Percentiles rank a stretch among this genome's conserved stretches.
These are phyloP conservation scores for Epicoccum nigrum DNA, from an alignment of 2,329 filamentous ascomycete genomes.

Conservation along the genomic window DNA sequence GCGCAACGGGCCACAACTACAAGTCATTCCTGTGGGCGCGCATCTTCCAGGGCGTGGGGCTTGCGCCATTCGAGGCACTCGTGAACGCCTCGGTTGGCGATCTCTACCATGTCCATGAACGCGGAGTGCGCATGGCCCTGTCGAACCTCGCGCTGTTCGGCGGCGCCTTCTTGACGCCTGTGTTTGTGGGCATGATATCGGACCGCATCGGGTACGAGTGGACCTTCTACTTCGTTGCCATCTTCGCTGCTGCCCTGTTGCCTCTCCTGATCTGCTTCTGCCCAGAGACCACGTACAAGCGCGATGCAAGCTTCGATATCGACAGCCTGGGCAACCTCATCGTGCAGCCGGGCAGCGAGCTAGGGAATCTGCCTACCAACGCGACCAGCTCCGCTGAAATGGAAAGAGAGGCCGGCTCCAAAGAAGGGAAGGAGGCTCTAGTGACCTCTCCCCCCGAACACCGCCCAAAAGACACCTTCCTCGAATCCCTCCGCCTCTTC, in stretches of 20 bases:
- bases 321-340: conserved; percentile 60
- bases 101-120: conserved; percentile 85
- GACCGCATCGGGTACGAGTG: conserved; percentile 78
- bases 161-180: conserved; percentile 78
- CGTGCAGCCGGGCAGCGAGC: conserved; percentile 6
- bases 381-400: background rate
- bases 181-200: conserved; percentile 89
- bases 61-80: conserved; percentile 87
- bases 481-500: conserved; percentile 70
- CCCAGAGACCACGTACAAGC: conserved; percentile 81
- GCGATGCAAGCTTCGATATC: conserved; percentile 71
- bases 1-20: conserved; percentile 71
- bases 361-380: background rate
- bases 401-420: background rate
- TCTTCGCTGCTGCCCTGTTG: conserved; percentile 75
- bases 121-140: conserved; percentile 86
- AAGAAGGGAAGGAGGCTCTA: background rate
- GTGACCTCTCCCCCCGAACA: background rate
- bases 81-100: conserved; percentile 91
- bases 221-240: conserved; percentile 87
- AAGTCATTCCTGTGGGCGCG: conserved; percentile 76
- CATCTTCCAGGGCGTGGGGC: conserved; percentile 82
- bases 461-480: conserved; percentile 62
- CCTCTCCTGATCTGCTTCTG: conserved; percentile 77
- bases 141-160: conserved; percentile 73